Percentiles rank a stretch among this genome's conserved stretches.
These are phyloP conservation scores for Leishmania tropica DNA, from an alignment of 208 protist genomes.

Conservation along the genomic window DNA sequence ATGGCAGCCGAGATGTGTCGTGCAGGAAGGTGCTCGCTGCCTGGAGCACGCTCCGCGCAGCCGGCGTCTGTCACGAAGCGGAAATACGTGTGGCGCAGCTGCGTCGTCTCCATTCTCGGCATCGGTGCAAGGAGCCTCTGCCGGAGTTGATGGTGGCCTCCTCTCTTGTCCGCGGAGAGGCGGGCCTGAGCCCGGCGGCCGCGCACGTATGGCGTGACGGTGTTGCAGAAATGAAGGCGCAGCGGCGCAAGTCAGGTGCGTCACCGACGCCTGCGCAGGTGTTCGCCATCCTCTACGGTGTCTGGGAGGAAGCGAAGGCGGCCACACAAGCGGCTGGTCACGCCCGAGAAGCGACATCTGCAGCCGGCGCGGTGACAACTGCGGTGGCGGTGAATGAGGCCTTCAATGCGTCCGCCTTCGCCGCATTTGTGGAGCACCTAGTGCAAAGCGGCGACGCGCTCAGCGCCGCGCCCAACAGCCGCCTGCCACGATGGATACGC, in stretches of 20 bases:
- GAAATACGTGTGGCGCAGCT: conserved; percentile 27
- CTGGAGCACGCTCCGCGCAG: conserved; percentile 24
- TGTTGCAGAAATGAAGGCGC: conserved; percentile 29
- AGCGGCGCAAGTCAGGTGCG: conserved; percentile 21
- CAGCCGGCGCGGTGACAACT: neutral
- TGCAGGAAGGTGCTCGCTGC: conserved; percentile 33
- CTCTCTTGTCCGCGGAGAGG: neutral
- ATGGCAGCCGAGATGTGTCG: neutral
- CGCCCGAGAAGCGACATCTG: neutral
- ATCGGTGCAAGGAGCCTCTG: conserved; percentile 17
- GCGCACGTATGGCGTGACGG: conserved; percentile 7
- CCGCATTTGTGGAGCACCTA: conserved; percentile 12
- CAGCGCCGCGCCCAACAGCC: neutral
- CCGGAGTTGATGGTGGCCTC: neutral
- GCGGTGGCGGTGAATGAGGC: neutral
- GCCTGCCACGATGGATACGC: conserved; percentile 15
- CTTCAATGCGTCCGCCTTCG: conserved; percentile 20
- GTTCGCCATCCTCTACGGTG: conserved; percentile 32
- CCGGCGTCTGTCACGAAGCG: neutral
- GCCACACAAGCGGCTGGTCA: neutral
- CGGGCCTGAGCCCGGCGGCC: neutral
- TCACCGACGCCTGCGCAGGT: conserved; percentile 36
- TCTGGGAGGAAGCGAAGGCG: conserved; percentile 12
- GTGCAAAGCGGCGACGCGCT: conserved; percentile 20
- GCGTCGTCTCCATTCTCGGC: conserved; percentile 17